Evolutionary conservation across 176 grass and related monocot species (phyloP), one percentile per base, ranked within the genome.

Genomic region (Dendrocalamus sinicus): DNA sequence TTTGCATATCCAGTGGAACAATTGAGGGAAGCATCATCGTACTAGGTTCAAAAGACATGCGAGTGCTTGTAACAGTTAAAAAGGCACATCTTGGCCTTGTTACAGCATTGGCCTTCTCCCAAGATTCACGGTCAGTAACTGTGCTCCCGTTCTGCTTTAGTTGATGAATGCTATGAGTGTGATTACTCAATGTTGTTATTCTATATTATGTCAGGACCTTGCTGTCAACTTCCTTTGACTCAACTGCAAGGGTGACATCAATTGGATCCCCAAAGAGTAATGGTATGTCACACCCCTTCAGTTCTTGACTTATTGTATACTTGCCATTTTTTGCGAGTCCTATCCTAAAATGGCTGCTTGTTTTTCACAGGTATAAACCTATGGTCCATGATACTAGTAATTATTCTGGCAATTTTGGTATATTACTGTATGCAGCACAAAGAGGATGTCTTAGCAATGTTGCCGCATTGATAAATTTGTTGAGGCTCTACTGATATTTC

Each of bases 11-110:
- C 77, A 99, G 94, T 22, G 96, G 96, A 88, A 99, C 92, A 58
- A 82, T 85, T 35, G 96, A 96, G 88, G 96, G 96, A 86, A 90
- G 72, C 77, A 84, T 94, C 72, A 76, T 85, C 5, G 54, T 99
- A 48, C 16, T 96, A 8, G 72, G 75, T 67, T 94, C 91, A 44
- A 89, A 83, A 81, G 72, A 94, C 63, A 89, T 94, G 88, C 81
- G 69, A 22, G 85, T 90, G 22, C 85, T 91, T 82, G 41, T 86
- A 48, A 88, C 70, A 71, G 92, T 99, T 73, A 99, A 96, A 84
- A 96, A 92, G 82, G 96, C 96, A 41, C 94, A 99, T 85, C 90
- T 99, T 79, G 96, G 96, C 73, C 73, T 92, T 86, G 76, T 96
- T 61, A 99, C 96, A 32, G 80, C 90, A 19, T 72, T 96, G 43